A percentile compares a stretch with the other conserved stretches of the same genome.
Evolutionary conservation across 1,284 basidiomycete species (phyloP).

Genomic region (Boletus mariae): DNA sequence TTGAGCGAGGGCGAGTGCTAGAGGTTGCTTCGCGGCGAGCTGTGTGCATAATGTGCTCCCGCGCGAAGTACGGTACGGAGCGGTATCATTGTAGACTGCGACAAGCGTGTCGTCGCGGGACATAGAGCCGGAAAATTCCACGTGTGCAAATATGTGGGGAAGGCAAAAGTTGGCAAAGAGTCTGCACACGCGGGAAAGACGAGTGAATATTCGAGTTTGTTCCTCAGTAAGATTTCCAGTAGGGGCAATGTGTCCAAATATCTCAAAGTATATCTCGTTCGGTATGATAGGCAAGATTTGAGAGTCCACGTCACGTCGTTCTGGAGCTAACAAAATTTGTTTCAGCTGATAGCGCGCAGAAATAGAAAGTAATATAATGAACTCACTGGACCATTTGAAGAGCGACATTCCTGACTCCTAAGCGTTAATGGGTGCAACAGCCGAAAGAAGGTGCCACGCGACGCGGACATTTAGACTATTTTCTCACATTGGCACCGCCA

Average conservation of each 20-base stretch:
- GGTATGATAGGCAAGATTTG: constrained; percentile 23
- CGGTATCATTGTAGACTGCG: background rate
- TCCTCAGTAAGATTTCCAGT: background rate
- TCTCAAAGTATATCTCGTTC: constrained; percentile 37
- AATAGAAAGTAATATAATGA: background rate
- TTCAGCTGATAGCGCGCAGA: background rate
- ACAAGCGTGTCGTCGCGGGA: background rate
- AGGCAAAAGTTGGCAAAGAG: constrained; percentile 39
- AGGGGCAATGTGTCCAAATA: constrained; percentile 30
- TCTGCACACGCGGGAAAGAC: constrained; percentile 40
- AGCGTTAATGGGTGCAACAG: background rate
- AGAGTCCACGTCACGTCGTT: constrained; percentile 4
- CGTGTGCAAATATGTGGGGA: constrained; percentile 35
- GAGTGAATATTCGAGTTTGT: constrained; percentile 22
- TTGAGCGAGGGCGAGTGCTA: constrained; percentile 19
- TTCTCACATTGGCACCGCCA: no score
- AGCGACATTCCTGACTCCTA: background rate
- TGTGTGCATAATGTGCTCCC: constrained; percentile 11
- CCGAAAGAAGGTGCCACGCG: no score
- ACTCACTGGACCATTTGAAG: constrained; percentile 17
- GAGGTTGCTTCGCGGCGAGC: constrained; percentile 9
- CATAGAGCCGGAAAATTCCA: constrained; percentile 26
- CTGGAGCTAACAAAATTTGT: constrained; percentile 15
- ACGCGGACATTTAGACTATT: no score
- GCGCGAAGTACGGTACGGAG: background rate